Evolutionary conservation across 2,329 filamentous ascomycete species (phyloP).

Genomic region (Ophiostoma himal-ulmi): DNA sequence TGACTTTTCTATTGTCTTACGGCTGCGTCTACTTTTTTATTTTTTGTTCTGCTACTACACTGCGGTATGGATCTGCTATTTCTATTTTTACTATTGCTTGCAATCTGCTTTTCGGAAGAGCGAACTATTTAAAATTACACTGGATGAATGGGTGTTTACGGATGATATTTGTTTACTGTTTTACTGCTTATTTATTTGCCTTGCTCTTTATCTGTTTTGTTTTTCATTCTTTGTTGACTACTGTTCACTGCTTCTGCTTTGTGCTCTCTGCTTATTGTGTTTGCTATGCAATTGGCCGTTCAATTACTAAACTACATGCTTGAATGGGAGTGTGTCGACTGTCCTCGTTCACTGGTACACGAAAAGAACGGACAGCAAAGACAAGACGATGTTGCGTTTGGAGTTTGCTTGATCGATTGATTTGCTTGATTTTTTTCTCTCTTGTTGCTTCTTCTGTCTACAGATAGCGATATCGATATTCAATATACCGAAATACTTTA

Average conservation of each 20-base stretch:
- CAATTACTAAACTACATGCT: no score
- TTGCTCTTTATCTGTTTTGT: not conserved
- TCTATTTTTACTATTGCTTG: not conserved
- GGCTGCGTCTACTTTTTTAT: slow-evolving; percentile 8
- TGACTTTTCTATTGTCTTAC: not conserved
- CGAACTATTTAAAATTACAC: not conserved
- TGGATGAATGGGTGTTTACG: not conserved
- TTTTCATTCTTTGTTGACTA: no score
- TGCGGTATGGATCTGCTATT: not conserved
- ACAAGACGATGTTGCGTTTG: not conserved
- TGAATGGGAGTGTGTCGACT: no score
- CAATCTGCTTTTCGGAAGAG: not conserved
- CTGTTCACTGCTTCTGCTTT: no score
- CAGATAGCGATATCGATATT: not conserved
- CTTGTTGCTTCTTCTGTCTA: not conserved
- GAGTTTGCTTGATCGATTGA: not conserved
- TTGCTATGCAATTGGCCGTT: no score
- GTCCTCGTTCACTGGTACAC: not conserved
- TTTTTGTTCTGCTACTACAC: not conserved
- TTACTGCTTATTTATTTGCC: not conserved
- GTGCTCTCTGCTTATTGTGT: no score
- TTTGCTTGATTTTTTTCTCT: not conserved
- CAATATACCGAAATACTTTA: not conserved
- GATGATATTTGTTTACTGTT: not conserved
- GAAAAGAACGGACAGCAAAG: not conserved